A percentile compares a stretch with the other conserved stretches of the same genome.
These are phyloP conservation scores for Suhomyces xylopsoci DNA, from an alignment of 805 yeast species.

Conservation along the genomic window DNA sequence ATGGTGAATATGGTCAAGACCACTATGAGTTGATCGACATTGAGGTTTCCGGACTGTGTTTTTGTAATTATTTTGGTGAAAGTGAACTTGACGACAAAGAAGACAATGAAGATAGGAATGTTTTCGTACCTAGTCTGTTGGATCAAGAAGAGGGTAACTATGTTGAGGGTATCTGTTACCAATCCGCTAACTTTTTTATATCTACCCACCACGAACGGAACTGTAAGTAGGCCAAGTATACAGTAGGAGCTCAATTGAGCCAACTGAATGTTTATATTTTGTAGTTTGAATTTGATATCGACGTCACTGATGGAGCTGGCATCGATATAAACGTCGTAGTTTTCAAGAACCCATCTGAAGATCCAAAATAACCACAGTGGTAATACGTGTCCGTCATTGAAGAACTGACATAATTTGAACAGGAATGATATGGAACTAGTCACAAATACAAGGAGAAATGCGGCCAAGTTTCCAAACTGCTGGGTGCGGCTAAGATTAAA, in stretches of 20 bases:
- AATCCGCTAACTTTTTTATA: conserved; percentile 22
- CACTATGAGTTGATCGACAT: conserved; percentile 19
- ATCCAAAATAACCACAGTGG: conserved; percentile 38
- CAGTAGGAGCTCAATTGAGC: conserved; percentile 25
- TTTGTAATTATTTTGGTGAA: conserved; percentile 13
- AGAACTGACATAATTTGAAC: conserved; percentile 55
- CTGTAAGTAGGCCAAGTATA: conserved; percentile 25
- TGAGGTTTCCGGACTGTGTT: conserved; percentile 5
- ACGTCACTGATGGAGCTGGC: conserved; percentile 7
- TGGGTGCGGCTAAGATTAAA: conserved; percentile 4
- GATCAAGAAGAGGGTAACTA: conserved; percentile 43
- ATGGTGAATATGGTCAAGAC: conserved; percentile 38
- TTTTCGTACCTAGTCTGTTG: conserved; percentile 54
- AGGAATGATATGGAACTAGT: conserved; percentile 44
- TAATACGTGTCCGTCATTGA: conserved; percentile 51
- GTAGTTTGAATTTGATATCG: conserved; percentile 16
- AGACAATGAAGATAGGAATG: conserved; percentile 52
- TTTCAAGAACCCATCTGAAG: conserved; percentile 27
- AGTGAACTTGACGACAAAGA: conserved; percentile 24
- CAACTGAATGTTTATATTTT: conserved; percentile 20
- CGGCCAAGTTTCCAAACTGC: conserved; percentile 26
- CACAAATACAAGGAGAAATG: conserved; percentile 47
- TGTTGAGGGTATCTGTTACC: conserved; percentile 32
- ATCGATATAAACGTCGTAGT: conserved; percentile 24
- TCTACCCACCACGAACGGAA: conserved; percentile 28